These are phyloP conservation scores for Ophiocordyceps polyrhachis-furcata DNA, from an alignment of 2,329 filamentous ascomycete genomes.

Conservation along the genomic window DNA sequence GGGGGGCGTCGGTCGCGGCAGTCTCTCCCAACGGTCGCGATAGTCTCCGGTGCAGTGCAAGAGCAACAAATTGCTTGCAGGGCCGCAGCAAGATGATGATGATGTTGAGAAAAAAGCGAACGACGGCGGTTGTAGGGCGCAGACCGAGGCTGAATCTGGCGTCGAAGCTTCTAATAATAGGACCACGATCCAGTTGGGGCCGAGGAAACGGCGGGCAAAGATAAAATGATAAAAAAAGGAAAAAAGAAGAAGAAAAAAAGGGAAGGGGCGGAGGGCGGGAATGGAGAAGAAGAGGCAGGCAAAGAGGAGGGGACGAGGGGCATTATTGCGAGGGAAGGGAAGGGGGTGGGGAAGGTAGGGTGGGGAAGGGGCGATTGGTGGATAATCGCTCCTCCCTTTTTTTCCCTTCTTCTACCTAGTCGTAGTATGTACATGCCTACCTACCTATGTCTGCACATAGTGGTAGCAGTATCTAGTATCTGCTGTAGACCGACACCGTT, in stretches of 20 bases:
- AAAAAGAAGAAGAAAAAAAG: neutral
- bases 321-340: neutral
- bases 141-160: slow-evolving; percentile 30
- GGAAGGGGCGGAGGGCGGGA: neutral
- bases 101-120: neutral
- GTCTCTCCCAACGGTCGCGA: neutral
- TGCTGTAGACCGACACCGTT: neutral
- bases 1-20: neutral
- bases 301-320: neutral
- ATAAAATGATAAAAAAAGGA: neutral
- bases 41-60: neutral
- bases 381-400: neutral
- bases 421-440: neutral
- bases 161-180: slow-evolving; percentile 34
- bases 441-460: too few species aligned
- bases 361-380: neutral
- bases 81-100: neutral
- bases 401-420: neutral
- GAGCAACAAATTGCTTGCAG: neutral
- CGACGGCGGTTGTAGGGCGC: slow-evolving; percentile 2
- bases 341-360: neutral
- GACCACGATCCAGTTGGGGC: slow-evolving; percentile 18
- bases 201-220: neutral
- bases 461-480: too few species aligned
- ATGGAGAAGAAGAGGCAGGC: too few species aligned